phyloP scores from a whole-genome alignment of 805 yeast genomes.

The Kazachstania martiniae region DNA sequence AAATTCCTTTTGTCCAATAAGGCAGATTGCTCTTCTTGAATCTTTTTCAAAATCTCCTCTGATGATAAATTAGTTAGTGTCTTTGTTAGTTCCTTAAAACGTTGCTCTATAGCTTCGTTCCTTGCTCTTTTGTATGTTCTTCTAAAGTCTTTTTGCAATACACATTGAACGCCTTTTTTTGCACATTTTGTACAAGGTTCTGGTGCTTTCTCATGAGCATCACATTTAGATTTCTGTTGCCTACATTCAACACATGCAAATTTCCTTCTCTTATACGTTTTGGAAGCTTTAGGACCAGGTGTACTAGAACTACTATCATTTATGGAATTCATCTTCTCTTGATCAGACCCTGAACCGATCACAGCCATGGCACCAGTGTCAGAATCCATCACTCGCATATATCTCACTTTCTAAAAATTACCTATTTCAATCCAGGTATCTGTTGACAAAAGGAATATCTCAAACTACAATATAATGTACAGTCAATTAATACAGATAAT shows the following conservation, averaged over 20 bases:
- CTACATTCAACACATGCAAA: slow-evolving; percentile 95
- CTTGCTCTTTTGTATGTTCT: slow-evolving; percentile 83
- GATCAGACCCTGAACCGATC: no score
- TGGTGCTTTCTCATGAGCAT: slow-evolving; percentile 68
- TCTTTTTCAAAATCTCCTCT: slow-evolving; percentile 21
- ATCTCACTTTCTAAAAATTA: no score
- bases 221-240: slow-evolving; percentile 89
- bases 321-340: no score
- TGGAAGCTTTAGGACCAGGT: not conserved
- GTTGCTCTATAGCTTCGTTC: slow-evolving; percentile 72
- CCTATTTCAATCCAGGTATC: no score
- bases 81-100: slow-evolving; percentile 57
- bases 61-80: slow-evolving; percentile 31
- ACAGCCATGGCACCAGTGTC: no score
- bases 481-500: no score
- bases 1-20: slow-evolving; percentile 22
- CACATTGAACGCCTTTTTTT: slow-evolving; percentile 59
- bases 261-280: slow-evolving; percentile 22
- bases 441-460: no score
- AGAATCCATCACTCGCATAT: no score
- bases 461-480: no score
- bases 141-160: slow-evolving; percentile 70
- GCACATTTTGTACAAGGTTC: slow-evolving; percentile 74
- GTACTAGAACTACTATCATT: no score
- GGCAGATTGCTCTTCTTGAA: slow-evolving; percentile 18